These are phyloP conservation scores for Daldinia sp. DNA, from an alignment of 2,329 filamentous ascomycete species.

Conservation along the genomic window DNA sequence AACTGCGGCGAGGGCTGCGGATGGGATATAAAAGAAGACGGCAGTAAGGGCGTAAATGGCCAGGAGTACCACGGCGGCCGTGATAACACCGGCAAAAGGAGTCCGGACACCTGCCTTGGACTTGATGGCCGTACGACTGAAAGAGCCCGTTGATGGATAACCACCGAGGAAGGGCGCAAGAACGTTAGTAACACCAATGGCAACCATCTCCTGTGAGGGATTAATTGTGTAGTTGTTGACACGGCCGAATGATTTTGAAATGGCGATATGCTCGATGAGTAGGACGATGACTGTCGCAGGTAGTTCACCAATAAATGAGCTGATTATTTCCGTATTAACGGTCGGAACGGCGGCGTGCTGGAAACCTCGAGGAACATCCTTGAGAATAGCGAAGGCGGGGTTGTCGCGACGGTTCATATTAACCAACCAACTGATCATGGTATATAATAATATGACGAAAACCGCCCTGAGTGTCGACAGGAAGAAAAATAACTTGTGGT, in stretches of 20 bases:
- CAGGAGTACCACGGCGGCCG: conserved; percentile 82
- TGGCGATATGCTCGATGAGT: conserved; percentile 95
- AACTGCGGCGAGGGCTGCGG: conserved; percentile 80
- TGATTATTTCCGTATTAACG: conserved; percentile 72
- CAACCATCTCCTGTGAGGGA: conserved; percentile 94
- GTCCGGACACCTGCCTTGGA: conserved; percentile 95
- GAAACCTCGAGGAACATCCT: conserved; percentile 84
- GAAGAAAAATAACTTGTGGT: conserved; percentile 85
- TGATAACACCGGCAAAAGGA: conserved; percentile 89
- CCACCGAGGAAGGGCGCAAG: conserved; percentile 90
- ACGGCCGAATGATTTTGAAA: conserved; percentile 94
- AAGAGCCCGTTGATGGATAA: conserved; percentile 93
- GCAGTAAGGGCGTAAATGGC: conserved; percentile 89
- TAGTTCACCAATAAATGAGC: conserved; percentile 73
- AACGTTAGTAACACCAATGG: conserved; percentile 89
- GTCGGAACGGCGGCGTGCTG: conserved; percentile 77
- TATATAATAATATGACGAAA: conserved; percentile 92
- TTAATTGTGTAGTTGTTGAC: conserved; percentile 97
- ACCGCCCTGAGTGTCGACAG: conserved; percentile 87
- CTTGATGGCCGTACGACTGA: conserved; percentile 95
- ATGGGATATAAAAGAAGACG: conserved; percentile 94
- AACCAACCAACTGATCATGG: conserved; percentile 85
- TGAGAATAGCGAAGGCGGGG: conserved; percentile 77
- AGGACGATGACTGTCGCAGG: conserved; percentile 93
- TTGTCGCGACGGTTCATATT: conserved; percentile 73